A percentile compares a stretch with the other conserved stretches of the same genome.
These are phyloP conservation scores for Bolboschoenus planiculmis DNA, from an alignment of 176 grass and related monocot species.

Conservation along the genomic window DNA sequence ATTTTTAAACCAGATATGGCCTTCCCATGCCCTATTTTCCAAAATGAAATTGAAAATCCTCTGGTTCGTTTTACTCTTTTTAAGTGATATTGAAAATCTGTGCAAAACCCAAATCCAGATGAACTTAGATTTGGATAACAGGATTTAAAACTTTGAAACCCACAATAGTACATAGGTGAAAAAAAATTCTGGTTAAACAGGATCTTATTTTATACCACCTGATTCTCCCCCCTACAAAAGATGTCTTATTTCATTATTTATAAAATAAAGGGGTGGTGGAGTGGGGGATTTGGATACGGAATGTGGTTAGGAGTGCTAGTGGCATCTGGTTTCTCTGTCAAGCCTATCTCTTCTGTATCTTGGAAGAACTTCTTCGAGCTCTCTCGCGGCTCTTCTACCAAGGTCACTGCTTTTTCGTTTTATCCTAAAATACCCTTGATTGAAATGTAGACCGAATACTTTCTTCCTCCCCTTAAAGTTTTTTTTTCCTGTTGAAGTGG, in stretches of 20 bases:
- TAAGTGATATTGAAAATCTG: not conserved
- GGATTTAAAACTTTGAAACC: not conserved
- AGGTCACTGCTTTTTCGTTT: slow-evolving; percentile 40
- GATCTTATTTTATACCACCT: not conserved
- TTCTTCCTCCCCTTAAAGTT: not conserved
- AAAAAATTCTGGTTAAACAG: not conserved
- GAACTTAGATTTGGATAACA: not conserved
- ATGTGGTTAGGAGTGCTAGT: slow-evolving; percentile 91
- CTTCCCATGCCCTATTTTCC: not conserved
- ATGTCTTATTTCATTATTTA: not conserved
- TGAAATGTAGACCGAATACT: not conserved
- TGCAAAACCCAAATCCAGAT: not conserved
- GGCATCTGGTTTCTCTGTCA: slow-evolving; percentile 78
- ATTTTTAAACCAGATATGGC: not conserved
- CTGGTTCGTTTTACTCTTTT: not conserved
- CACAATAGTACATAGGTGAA: not conserved
- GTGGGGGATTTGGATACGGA: slow-evolving; percentile 88
- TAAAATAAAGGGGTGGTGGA: slow-evolving; percentile 72
- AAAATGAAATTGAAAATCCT: not conserved
- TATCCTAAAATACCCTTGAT: not conserved
- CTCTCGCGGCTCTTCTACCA: slow-evolving; percentile 37
- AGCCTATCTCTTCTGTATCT: slow-evolving; percentile 51
- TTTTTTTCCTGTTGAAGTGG: slow-evolving; percentile 1
- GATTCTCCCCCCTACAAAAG: not conserved
- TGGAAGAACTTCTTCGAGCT: slow-evolving; percentile 84